Evolutionary conservation across 2,329 filamentous ascomycete species (phyloP), one percentile per base, ranked within the genome.

Genomic region (Cytospora chrysosperma): DNA sequence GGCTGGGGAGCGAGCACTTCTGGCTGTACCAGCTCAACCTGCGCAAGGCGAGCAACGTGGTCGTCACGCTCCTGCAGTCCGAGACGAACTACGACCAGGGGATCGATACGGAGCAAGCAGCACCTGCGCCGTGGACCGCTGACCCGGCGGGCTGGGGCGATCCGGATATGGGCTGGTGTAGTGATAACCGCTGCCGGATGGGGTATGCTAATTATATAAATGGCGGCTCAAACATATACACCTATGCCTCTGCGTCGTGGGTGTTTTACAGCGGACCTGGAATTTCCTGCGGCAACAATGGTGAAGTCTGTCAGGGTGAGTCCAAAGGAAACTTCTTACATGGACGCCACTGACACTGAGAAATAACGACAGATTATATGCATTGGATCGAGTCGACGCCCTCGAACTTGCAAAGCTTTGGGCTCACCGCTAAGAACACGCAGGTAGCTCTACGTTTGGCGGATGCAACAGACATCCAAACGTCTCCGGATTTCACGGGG

Each of bases 21-120:
- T 80, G 81, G 71, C 72, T 87, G 55, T 87, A 87, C 73, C 82
- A 87, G 72, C 80, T 85, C 67, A 82, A 85, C 66, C 72, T 86
- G 58, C 75, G 77, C 55, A 73, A 75, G 40, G 82, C 83, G 1
- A 70, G 75, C 60, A 83, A 84, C 64, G 78, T 86, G 10, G 76
- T 82, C 60, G 75, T 82, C 17, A 78, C 77, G 17, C 68, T 85
- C 71, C 76, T 83, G 63, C 82, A 86, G 72, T 78, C 77, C 53
- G 84, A 86, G 72, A 84, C 83, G 12, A 83, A 83, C 52, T 84
- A 84, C 69, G 72, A 75, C 67, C 75, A 80, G 65, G 76, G 76
- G 21, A 72, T 76, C 65, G 73, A 79, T 68, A 71, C 72, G 15
- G 67, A 69, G n/a, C 72, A 75, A 62, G 67, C 71, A 1, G 67